phyloP scores from a whole-genome alignment of 371 early-diverging fungal species.

The Blastocladiella emersonii region DNA sequence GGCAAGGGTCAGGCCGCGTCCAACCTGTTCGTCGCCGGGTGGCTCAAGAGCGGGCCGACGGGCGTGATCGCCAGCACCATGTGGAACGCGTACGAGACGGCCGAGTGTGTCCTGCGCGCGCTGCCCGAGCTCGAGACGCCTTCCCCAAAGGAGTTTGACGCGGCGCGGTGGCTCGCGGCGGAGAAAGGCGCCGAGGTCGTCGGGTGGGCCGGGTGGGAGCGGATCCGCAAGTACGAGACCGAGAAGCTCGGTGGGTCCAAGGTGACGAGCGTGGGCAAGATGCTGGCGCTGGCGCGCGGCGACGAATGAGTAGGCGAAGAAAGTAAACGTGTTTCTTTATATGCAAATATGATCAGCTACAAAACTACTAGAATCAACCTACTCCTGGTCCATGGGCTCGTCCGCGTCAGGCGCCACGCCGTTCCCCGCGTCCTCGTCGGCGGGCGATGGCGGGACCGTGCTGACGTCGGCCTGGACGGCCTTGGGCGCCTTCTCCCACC shows the following conservation, averaged over 20 bases:
- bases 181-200: neutral
- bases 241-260: neutral
- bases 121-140: slow-evolving; percentile 25
- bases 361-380: no score
- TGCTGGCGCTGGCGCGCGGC: neutral
- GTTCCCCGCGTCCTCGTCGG: no score
- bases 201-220: neutral
- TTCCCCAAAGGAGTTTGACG: no score
- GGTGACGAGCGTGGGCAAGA: neutral
- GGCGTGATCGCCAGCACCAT: slow-evolving; percentile 93
- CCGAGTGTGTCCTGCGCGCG: slow-evolving; percentile 52
- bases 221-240: neutral
- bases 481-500: neutral
- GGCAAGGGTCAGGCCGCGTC: slow-evolving; percentile 46
- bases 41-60: slow-evolving; percentile 87
- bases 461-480: neutral
- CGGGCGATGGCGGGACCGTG: no score
- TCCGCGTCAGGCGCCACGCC: neutral
- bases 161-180: neutral
- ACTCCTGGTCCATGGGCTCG: neutral
- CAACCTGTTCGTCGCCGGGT: slow-evolving; percentile 66
- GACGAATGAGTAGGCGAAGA: no score
- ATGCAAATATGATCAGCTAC: no score
- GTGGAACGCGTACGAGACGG: slow-evolving; percentile 84
- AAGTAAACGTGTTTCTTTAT: no score